Evolutionary conservation across 108 stramenopile genomes (phyloP).

Genomic region (Cyclotella atomus): DNA sequence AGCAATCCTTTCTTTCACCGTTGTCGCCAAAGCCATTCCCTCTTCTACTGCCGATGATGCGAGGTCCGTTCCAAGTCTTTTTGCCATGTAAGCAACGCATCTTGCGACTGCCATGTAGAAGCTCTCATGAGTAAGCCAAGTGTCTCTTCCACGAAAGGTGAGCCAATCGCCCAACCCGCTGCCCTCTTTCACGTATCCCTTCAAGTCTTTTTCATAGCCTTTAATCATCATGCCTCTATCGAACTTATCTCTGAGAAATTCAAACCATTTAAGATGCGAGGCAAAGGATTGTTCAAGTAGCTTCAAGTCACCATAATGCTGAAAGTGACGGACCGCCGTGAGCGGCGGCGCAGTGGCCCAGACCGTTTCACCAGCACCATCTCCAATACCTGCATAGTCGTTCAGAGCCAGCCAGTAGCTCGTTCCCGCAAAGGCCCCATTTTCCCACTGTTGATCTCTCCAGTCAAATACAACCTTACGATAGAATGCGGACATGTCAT

Average conservation of each 20-base stretch:
- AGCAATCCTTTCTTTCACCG: conserved; percentile 27
- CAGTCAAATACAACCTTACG: too few species aligned
- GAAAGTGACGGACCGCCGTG: conserved; percentile 42
- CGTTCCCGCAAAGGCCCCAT: conserved; percentile 49
- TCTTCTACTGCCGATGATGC: not conserved
- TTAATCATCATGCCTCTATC: conserved; percentile 41
- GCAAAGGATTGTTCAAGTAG: conserved; percentile 31
- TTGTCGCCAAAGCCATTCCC: conserved; percentile 24
- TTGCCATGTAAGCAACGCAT: conserved; percentile 48
- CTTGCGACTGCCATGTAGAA: conserved; percentile 54
- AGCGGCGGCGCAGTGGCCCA: conserved; percentile 43
- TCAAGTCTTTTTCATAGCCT: conserved; percentile 40
- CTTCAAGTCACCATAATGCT: conserved; percentile 48
- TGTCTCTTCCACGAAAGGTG: conserved; percentile 38
- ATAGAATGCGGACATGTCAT: not conserved
- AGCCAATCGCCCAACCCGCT: conserved; percentile 55
- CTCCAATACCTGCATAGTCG: conserved; percentile 41
- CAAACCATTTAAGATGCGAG: conserved; percentile 40
- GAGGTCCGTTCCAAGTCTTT: conserved; percentile 15
- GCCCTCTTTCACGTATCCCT: conserved; percentile 37
- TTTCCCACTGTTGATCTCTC: conserved; percentile 54
- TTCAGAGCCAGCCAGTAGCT: conserved; percentile 48
- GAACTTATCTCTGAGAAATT: conserved; percentile 40
- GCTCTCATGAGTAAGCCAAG: conserved; percentile 48
- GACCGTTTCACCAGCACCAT: conserved; percentile 27